Conservation (phyloP, 495 filamentous ascomycete genomes). For the Immersiella caudata region DNA sequence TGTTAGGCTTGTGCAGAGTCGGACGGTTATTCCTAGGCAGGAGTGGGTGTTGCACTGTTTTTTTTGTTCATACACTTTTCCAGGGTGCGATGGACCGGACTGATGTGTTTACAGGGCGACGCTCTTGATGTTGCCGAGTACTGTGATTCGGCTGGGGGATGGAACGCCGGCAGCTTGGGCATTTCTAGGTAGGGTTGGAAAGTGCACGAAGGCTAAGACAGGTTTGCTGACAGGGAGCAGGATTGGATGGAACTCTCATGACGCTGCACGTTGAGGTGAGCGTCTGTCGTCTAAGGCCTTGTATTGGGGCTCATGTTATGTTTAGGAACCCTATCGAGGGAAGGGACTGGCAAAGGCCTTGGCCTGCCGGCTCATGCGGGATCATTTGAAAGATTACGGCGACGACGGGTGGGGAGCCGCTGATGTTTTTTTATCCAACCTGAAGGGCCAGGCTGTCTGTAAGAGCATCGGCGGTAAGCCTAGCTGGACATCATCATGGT, state of each 20-base stretch:
- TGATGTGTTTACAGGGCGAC: constrained; percentile 33
- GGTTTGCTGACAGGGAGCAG: constrained; percentile 13
- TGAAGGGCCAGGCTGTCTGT: constrained; percentile 46
- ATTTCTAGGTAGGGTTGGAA: constrained; percentile 38
- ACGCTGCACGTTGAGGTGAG: constrained; percentile 42
- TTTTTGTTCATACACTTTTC: too few relatives aligned
- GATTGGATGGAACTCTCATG: constrained; percentile 40
- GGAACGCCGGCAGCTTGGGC: constrained; percentile 48
- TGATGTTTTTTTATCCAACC: constrained; percentile 46
- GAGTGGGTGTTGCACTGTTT: constrained; percentile 37
- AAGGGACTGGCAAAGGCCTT: constrained; percentile 50
- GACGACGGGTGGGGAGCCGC: constrained; percentile 47
- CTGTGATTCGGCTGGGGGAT: constrained; percentile 37
- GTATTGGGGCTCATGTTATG: not conserved
- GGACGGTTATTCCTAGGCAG: constrained; percentile 39
- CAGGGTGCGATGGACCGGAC: too few relatives aligned
- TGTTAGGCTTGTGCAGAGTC: constrained; percentile 35
- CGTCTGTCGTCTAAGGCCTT: not conserved
- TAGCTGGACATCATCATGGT: constrained; percentile 47
- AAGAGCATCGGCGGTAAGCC: constrained; percentile 46
- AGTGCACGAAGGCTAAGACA: not conserved
- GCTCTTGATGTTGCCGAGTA: constrained; percentile 41
- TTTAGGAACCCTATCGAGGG: constrained; percentile 46
- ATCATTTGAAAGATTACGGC: constrained; percentile 40
- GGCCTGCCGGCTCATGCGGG: constrained; percentile 43